Conservation (phyloP, 768 basidiomycete genomes). For the Galerina marginata region DNA sequence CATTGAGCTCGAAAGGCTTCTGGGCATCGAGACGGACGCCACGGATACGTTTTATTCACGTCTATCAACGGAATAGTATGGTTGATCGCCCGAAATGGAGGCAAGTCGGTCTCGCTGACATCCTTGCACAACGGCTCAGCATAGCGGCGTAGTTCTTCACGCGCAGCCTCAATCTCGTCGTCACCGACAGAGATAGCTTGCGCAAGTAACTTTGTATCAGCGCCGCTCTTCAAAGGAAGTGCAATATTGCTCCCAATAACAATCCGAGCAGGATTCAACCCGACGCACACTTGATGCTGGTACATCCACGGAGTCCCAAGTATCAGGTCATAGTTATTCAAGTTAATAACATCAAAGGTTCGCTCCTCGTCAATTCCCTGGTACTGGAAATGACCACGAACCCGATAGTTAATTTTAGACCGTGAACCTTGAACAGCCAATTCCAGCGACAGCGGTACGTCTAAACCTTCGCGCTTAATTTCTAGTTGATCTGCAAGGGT, state of each 20-base stretch:
- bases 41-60: slow-evolving; percentile 30
- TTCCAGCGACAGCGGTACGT: slow-evolving; percentile 38
- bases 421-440: slow-evolving; percentile 45
- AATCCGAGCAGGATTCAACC: slow-evolving; percentile 29
- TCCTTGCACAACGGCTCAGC: slow-evolving; percentile 29
- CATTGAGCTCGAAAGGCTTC: slow-evolving; percentile 34
- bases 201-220: slow-evolving; percentile 14
- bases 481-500: slow-evolving; percentile 35
- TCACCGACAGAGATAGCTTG: slow-evolving; percentile 8
- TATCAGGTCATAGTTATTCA: slow-evolving; percentile 45
- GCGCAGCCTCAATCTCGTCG: slow-evolving; percentile 14
- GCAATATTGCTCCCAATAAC: slow-evolving; percentile 27
- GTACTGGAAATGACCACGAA: slow-evolving; percentile 32
- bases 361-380: slow-evolving; percentile 30
- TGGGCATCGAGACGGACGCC: slow-evolving; percentile 38
- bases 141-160: slow-evolving; percentile 24
- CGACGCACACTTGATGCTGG: slow-evolving; percentile 31
- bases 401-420: slow-evolving; percentile 36
- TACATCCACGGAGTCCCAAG: slow-evolving; percentile 44
- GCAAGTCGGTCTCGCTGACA: slow-evolving; percentile 31
- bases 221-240: slow-evolving; percentile 23
- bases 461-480: slow-evolving; percentile 27
- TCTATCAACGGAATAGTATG: slow-evolving; percentile 45
- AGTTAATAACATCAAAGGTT: slow-evolving; percentile 42
- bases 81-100: slow-evolving; percentile 43